A percentile compares a stretch with the other conserved stretches of the same genome.
Conservation (phyloP, 2,329 filamentous ascomycete genomes). For the Nothopassalora personata region DNA sequence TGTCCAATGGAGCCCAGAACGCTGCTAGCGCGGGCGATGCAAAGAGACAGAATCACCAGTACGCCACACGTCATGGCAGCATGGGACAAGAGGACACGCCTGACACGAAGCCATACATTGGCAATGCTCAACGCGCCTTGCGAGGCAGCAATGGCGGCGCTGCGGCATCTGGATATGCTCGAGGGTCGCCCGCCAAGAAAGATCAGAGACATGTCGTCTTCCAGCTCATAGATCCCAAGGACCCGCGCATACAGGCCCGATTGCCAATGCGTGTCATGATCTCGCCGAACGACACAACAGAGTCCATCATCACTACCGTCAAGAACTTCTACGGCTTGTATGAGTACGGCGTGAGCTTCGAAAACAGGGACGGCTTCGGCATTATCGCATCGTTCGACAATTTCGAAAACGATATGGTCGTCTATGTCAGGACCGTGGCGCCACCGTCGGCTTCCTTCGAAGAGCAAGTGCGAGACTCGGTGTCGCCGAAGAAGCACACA, state of each 20-base stretch:
- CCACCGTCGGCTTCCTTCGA: conserved; percentile 18
- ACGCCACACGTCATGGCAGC: conserved; percentile 30
- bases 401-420: conserved; percentile 83
- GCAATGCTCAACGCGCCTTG: conserved; percentile 17
- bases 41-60: conserved; percentile 31
- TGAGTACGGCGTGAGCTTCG: conserved; percentile 85
- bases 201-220: conserved; percentile 70
- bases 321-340: conserved; percentile 99
- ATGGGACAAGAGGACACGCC: conserved; percentile 16
- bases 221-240: conserved; percentile 54
- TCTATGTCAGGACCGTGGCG: conserved; percentile 65
- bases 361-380: conserved; percentile 81
- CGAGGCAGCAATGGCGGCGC: conserved; percentile 20
- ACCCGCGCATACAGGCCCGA: conserved; percentile 50
- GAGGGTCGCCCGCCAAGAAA: conserved; percentile 32
- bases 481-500: conserved; percentile 51
- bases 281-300: conserved; percentile 90
- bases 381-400: conserved; percentile 97
- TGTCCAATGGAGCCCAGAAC: conserved; percentile 25
- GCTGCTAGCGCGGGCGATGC: conserved; percentile 20
- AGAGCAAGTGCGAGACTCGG: conserved; percentile 26
- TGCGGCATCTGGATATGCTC: conserved; percentile 21
- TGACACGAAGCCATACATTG: conserved; percentile 8
- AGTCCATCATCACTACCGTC: conserved; percentile 95
- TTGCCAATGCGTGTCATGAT: conserved; percentile 86